These are phyloP conservation scores for Plasmopara muralis DNA, from an alignment of 352 stramenopile genomes.

Conservation along the genomic window DNA sequence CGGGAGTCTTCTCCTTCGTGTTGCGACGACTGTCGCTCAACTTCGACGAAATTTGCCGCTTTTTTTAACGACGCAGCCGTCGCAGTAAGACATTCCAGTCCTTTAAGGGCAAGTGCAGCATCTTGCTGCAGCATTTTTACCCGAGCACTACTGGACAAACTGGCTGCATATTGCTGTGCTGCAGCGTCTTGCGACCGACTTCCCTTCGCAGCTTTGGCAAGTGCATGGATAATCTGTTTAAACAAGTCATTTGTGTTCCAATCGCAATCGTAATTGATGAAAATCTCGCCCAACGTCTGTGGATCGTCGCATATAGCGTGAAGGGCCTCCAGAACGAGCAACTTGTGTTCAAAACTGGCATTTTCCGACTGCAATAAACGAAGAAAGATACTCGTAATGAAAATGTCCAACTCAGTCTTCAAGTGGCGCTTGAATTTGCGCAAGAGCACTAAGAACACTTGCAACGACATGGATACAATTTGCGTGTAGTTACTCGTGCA, in stretches of 20 bases:
- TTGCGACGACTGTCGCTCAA: slow-evolving; percentile 37
- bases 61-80: slow-evolving; percentile 91
- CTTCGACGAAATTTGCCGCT: slow-evolving; percentile 70
- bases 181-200: slow-evolving; percentile 46
- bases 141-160: slow-evolving; percentile 48
- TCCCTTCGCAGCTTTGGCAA: slow-evolving; percentile 94
- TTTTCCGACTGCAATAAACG: slow-evolving; percentile 96
- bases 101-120: slow-evolving; percentile 65
- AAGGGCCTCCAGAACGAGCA: slow-evolving; percentile 96
- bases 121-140: slow-evolving; percentile 72
- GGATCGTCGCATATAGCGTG: slow-evolving; percentile 93
- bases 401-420: slow-evolving; percentile 98
- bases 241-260: slow-evolving; percentile 96
- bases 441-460: slow-evolving; percentile 97
- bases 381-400: slow-evolving; percentile 98
- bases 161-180: slow-evolving; percentile 43
- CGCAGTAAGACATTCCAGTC: slow-evolving; percentile 90
- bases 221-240: slow-evolving; percentile 95
- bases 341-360: slow-evolving; percentile 96
- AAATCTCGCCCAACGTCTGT: slow-evolving; percentile 94
- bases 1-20: slow-evolving; percentile 26
- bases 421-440: slow-evolving; percentile 92
- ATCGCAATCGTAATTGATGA: slow-evolving; percentile 99
- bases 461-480: slow-evolving; percentile 95
- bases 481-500: slow-evolving; percentile 95